Conservation (phyloP, 768 basidiomycete genomes). For the Galerina marginata region DNA sequence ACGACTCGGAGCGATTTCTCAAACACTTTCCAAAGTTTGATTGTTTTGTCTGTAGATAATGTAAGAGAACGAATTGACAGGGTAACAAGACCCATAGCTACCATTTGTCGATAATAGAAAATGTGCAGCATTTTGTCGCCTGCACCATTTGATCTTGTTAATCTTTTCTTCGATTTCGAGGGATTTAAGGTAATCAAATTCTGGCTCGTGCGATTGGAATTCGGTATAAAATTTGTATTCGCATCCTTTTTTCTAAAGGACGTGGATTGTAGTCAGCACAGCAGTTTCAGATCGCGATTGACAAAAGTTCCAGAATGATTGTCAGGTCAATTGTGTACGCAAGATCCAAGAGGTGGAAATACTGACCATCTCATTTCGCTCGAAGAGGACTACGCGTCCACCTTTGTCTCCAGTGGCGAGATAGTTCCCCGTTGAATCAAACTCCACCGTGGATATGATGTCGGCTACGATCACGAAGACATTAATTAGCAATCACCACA, state of each 20-base stretch:
- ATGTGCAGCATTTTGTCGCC: constrained; percentile 95
- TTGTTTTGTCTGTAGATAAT: constrained; percentile 86
- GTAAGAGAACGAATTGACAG: constrained; percentile 9
- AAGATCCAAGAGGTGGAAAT: constrained; percentile 24
- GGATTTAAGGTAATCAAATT: constrained; percentile 99
- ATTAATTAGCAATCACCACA: constrained; percentile 25
- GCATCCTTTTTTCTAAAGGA: constrained; percentile 94
- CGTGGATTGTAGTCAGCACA: constrained; percentile 23
- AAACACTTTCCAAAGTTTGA: constrained; percentile 99
- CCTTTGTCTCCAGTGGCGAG: constrained; percentile 99
- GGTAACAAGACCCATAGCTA: constrained; percentile 40
- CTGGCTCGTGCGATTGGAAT: constrained; percentile 99
- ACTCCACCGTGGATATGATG: constrained; percentile 99
- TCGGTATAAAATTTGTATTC: constrained; percentile 99
- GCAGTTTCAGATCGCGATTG: constrained; percentile 21
- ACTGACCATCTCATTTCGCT: constrained; percentile 93
- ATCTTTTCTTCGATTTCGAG: constrained; percentile 99
- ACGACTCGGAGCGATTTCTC: constrained; percentile 97
- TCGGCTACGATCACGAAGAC: constrained; percentile 70
- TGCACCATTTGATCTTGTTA: constrained; percentile 99
- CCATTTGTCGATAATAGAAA: constrained; percentile 98
- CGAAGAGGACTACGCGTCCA: constrained; percentile 97
- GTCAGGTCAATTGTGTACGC: constrained; percentile 14
- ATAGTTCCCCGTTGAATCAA: constrained; percentile 99
- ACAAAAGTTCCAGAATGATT: constrained; percentile 10